These are phyloP conservation scores for Exophiala xenobiotica DNA, from an alignment of 2,329 filamentous ascomycete species.

Conservation along the genomic window DNA sequence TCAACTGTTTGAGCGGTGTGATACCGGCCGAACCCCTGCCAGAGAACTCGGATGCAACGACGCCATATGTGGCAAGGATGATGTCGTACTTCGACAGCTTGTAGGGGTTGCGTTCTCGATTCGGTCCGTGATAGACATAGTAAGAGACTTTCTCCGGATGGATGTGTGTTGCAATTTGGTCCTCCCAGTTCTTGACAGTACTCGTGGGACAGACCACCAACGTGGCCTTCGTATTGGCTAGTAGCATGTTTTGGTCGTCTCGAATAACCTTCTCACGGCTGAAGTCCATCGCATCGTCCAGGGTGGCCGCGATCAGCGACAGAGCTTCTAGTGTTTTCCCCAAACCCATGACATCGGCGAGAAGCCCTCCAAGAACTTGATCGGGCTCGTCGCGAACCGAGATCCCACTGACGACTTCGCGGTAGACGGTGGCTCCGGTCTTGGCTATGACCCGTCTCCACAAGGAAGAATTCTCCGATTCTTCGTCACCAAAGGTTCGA, in stretches of 20 bases:
- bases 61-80: constrained; percentile 90
- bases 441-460: constrained; percentile 66
- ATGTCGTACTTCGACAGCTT: constrained; percentile 74
- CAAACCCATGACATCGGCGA: constrained; percentile 87
- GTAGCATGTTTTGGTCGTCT: constrained; percentile 43
- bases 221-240: constrained; percentile 72
- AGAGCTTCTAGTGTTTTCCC: constrained; percentile 85
- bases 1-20: constrained; percentile 70
- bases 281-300: constrained; percentile 64
- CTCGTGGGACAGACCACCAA: constrained; percentile 86
- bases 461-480: constrained; percentile 67
- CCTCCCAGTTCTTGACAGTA: constrained; percentile 90
- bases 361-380: constrained; percentile 69
- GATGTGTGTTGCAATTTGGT: constrained; percentile 83
- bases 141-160: constrained; percentile 63
- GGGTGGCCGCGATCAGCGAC: constrained; percentile 68
- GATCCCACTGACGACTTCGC: constrained; percentile 82
- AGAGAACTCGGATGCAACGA: constrained; percentile 75
- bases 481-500: constrained; percentile 56
- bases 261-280: constrained; percentile 41
- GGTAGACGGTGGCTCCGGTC: constrained; percentile 63
- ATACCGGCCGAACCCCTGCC: constrained; percentile 48
- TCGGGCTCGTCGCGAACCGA: constrained; percentile 60
- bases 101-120: constrained; percentile 66
- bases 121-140: constrained; percentile 83